These are phyloP conservation scores for Plantago rigida DNA, from an alignment of 305 asterid genomes.

Conservation along the genomic window DNA sequence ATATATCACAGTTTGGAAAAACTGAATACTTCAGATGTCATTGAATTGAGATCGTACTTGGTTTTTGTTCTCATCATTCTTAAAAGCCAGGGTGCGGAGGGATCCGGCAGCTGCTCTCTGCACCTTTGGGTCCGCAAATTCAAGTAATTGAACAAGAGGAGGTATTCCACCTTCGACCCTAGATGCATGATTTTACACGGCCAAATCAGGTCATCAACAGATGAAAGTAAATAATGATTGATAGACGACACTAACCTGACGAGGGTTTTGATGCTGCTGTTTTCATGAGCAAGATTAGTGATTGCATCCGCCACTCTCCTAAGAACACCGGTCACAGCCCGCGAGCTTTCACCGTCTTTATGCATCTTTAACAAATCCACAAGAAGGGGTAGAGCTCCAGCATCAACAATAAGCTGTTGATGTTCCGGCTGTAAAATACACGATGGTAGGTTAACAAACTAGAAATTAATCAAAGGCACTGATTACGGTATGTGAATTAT, in stretches of 20 bases:
- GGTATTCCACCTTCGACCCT: slow-evolving; percentile 97
- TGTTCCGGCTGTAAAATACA: slow-evolving; percentile 77
- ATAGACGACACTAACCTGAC: slow-evolving; percentile 53
- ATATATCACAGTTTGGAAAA: slow-evolving; percentile 2
- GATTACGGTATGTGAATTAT: background rate
- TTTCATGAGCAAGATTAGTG: slow-evolving; percentile 95
- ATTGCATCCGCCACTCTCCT: slow-evolving; percentile 97
- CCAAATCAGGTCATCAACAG: slow-evolving; percentile 8
- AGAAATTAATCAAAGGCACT: slow-evolving; percentile 1
- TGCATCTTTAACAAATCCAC: slow-evolving; percentile 76
- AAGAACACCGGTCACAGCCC: slow-evolving; percentile 77
- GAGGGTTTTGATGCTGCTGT: slow-evolving; percentile 82
- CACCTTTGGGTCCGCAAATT: slow-evolving; percentile 57
- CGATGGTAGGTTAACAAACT: slow-evolving; percentile 7
- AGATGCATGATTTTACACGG: slow-evolving; percentile 20
- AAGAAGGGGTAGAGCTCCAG: slow-evolving; percentile 88
- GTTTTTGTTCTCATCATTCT: slow-evolving; percentile 71
- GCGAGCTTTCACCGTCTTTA: slow-evolving; percentile 48
- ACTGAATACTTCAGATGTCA: background rate
- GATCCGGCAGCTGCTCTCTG: slow-evolving; percentile 84
- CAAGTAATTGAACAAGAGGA: slow-evolving; percentile 77
- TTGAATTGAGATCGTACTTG: slow-evolving; percentile 35
- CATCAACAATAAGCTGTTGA: slow-evolving; percentile 91
- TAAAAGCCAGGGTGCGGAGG: slow-evolving; percentile 65
- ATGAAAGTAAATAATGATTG: slow-evolving; percentile 7